Evolutionary conservation across 805 yeast species (phyloP).

Genomic region (Saturnispora sanitii): DNA sequence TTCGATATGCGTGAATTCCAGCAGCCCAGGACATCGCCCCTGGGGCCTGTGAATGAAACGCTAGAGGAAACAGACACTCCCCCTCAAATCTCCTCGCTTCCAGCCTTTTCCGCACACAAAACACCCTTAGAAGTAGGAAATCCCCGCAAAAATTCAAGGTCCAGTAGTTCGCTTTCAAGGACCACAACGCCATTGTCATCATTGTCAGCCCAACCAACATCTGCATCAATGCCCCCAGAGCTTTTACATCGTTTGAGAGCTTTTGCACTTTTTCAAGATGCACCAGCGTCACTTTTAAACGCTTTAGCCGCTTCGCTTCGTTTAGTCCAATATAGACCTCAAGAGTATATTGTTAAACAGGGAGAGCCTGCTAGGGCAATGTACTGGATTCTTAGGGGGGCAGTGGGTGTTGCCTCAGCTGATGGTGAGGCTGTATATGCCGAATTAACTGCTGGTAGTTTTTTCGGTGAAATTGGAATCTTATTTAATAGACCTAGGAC

Average conservation of each 20-base stretch:
- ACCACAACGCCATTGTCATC: no score
- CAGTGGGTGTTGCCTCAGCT: constrained; percentile 65
- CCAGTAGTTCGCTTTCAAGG: not conserved
- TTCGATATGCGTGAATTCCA: constrained; percentile 4
- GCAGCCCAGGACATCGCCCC: constrained; percentile 4
- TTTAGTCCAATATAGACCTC: constrained; percentile 54
- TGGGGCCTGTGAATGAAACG: no score
- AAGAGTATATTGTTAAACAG: constrained; percentile 55
- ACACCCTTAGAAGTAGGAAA: not conserved
- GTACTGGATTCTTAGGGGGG: constrained; percentile 73
- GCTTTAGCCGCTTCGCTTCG: constrained; percentile 49
- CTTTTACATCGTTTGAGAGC: constrained; percentile 42
- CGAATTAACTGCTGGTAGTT: constrained; percentile 56
- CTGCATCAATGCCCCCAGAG: constrained; percentile 39
- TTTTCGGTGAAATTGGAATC: constrained; percentile 75
- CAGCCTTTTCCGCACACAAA: no score
- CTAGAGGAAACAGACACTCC: no score
- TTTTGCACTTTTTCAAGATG: constrained; percentile 57
- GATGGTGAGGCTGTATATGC: constrained; percentile 73
- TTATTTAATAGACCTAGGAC: constrained; percentile 67
- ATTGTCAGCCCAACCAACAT: not conserved
- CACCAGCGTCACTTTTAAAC: constrained; percentile 55
- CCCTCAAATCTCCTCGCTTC: no score
- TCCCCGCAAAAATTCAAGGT: not conserved
- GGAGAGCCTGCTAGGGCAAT: constrained; percentile 69